phyloP scores from a whole-genome alignment of 1,284 basidiomycete genomes.

The Exsudoporus floridanus region DNA sequence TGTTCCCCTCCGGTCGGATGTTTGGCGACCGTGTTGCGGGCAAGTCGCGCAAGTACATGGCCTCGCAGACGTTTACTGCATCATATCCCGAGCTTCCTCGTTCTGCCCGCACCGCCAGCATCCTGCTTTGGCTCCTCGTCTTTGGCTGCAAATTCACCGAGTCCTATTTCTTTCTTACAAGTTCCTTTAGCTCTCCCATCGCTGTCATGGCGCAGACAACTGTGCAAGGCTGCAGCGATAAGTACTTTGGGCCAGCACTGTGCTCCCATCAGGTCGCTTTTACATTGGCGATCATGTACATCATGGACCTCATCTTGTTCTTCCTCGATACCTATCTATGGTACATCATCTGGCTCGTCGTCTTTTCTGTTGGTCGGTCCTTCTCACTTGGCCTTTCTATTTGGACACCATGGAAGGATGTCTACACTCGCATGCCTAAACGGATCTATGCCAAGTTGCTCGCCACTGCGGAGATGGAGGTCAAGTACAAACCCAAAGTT shows the following conservation, averaged over 20 bases:
- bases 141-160: slow-evolving; percentile 92
- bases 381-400: slow-evolving; percentile 91
- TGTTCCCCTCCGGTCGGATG: slow-evolving; percentile 90
- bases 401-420: slow-evolving; percentile 97
- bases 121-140: slow-evolving; percentile 85
- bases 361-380: slow-evolving; percentile 87
- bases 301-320: slow-evolving; percentile 94
- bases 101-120: slow-evolving; percentile 72
- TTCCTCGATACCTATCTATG: slow-evolving; percentile 98
- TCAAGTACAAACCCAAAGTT: slow-evolving; percentile 98
- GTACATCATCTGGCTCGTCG: slow-evolving; percentile 96
- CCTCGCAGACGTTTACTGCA: slow-evolving; percentile 95
- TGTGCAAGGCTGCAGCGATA: slow-evolving; percentile 84
- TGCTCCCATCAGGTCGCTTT: slow-evolving; percentile 90
- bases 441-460: slow-evolving; percentile 94
- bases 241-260: slow-evolving; percentile 72
- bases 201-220: slow-evolving; percentile 90
- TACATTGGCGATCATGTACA: slow-evolving; percentile 91
- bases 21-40: slow-evolving; percentile 95
- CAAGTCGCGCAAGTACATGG: slow-evolving; percentile 92
- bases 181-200: slow-evolving; percentile 89
- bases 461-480: slow-evolving; percentile 92
- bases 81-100: slow-evolving; percentile 80
- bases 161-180: slow-evolving; percentile 94
- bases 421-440: slow-evolving; percentile 93